Base-by-base conservation (phyloP, 1,284 basidiomycete species). In the Anthracocystis setariae region DNA sequence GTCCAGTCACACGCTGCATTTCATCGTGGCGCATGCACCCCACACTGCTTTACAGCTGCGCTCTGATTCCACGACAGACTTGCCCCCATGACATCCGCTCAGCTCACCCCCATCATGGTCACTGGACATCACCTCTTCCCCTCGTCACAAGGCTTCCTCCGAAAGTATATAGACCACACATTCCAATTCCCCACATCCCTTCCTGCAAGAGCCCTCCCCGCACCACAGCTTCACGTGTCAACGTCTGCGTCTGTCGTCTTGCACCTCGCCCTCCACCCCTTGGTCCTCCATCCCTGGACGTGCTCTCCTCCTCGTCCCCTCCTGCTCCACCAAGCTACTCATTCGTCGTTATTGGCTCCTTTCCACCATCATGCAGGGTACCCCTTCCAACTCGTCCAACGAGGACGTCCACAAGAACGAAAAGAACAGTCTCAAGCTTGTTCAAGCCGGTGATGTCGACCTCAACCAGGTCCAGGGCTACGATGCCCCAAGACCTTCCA, bases 401-500 rank as follows among this genome's bases (percentile, higher is more conserved):
- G 64, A 67, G 58, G 64, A 67, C 43, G 23, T 61, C 5, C 53
- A 59, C 64, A 72, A 72, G 53, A 52, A 52, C 47, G 69, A 72
- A 51, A 72, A 72, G 60, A 61, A 42, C 29, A 59, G 57, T 2
- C 59, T 67, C 38, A 62, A 61, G 18, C 29, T 72, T 46, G 46
- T 65, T 23, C 58, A 61, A 27, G 57, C 59, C 27, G 52, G 53
- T 38, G 69, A 72, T 37, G 64, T 62, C 37, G 49, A 67, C 50
- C 29, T 63, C 42, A 44, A 8, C 53, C 54, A 42, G 29, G 46
- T 60, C n/a, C 47, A 54, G 24, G 69, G 69, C 60, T 72, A 56
- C 48, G 64, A 72, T 20, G 70, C 65, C 37, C 57, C 70, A n/a
- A 46, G 43, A 24, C 73, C 73, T 3, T 73, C 70, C 45, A 62